A percentile compares a stretch with the other conserved stretches of the same genome.
Conservation (phyloP, 768 basidiomycete species). For the Tylopilus plumbeoviolaceoides region DNA sequence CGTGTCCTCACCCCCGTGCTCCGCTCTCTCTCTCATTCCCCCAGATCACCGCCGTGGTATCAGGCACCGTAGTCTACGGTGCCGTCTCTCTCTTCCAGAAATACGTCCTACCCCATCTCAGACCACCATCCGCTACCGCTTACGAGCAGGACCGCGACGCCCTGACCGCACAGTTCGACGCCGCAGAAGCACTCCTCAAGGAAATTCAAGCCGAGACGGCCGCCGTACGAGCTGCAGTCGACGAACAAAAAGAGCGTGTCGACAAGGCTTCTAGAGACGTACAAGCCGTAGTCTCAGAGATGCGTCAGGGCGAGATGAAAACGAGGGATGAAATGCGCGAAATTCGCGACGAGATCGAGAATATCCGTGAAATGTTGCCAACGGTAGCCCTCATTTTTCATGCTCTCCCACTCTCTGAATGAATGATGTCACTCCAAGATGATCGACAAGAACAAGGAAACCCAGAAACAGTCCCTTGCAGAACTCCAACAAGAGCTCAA, state of each 20-base stretch:
- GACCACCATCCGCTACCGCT: slow-evolving; percentile 81
- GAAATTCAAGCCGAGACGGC: slow-evolving; percentile 78
- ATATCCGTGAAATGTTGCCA: slow-evolving; percentile 87
- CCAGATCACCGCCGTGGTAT: slow-evolving; percentile 90
- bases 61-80: slow-evolving; percentile 80
- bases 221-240: slow-evolving; percentile 66
- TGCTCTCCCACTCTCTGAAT: neutral
- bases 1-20: slow-evolving; percentile 26
- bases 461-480: slow-evolving; percentile 73
- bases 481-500: slow-evolving; percentile 94
- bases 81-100: slow-evolving; percentile 83
- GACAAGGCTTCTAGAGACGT: slow-evolving; percentile 72
- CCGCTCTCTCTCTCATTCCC: slow-evolving; percentile 19
- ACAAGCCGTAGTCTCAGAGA: slow-evolving; percentile 63
- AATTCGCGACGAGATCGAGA: slow-evolving; percentile 87
- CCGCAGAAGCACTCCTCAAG: slow-evolving; percentile 73
- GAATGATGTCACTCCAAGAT: slow-evolving; percentile 48
- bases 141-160: slow-evolving; percentile 87
- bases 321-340: slow-evolving; percentile 88
- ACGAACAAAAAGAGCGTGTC: slow-evolving; percentile 71
- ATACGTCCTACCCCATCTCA: slow-evolving; percentile 86
- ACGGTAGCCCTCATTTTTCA: slow-evolving; percentile 51
- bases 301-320: slow-evolving; percentile 73
- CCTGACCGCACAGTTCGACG: slow-evolving; percentile 85
- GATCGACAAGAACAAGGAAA: slow-evolving; percentile 90